Evolutionary conservation across 345 rosid genomes (phyloP).

Genomic region (Hevea brasiliensis): DNA sequence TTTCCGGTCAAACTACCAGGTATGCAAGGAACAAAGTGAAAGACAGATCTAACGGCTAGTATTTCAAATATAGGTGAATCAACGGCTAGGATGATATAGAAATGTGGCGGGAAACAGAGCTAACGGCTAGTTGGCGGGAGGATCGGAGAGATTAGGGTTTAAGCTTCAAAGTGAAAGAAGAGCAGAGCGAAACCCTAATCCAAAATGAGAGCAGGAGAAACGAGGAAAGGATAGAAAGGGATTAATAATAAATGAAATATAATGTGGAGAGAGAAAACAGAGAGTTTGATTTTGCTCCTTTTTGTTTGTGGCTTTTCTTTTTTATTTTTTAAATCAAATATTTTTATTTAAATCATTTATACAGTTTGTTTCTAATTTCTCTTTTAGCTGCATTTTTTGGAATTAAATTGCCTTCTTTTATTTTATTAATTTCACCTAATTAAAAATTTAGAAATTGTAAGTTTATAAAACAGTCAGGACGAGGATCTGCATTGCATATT

Average conservation of each 20-base stretch:
- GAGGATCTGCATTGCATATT: too few relatives aligned
- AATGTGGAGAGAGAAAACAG: not conserved
- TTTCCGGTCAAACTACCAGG: constrained; percentile 22
- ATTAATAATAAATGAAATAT: constrained; percentile 18
- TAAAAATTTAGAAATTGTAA: too few relatives aligned
- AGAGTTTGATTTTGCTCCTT: constrained; percentile 10
- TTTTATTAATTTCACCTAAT: too few relatives aligned
- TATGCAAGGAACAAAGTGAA: not conserved
- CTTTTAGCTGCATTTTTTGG: too few relatives aligned
- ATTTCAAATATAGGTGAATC: constrained; percentile 30
- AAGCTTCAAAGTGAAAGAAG: constrained; percentile 2
- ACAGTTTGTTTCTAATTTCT: too few relatives aligned
- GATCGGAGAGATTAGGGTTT: constrained; percentile 42
- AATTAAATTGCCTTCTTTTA: too few relatives aligned
- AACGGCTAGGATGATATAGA: constrained; percentile 27
- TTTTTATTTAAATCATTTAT: too few relatives aligned
- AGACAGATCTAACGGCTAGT: constrained; percentile 49
- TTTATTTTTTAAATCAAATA: too few relatives aligned
- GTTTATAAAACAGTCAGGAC: too few relatives aligned
- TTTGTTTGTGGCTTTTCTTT: not conserved
- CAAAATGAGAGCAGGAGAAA: constrained; percentile 23
- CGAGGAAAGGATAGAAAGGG: constrained; percentile 9
- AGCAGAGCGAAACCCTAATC: constrained; percentile 55
- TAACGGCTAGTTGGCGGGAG: constrained; percentile 47
- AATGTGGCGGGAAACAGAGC: constrained; percentile 73